Evolutionary conservation across 257 asterid species (phyloP).

Genomic region (Anisodus acutangulus): DNA sequence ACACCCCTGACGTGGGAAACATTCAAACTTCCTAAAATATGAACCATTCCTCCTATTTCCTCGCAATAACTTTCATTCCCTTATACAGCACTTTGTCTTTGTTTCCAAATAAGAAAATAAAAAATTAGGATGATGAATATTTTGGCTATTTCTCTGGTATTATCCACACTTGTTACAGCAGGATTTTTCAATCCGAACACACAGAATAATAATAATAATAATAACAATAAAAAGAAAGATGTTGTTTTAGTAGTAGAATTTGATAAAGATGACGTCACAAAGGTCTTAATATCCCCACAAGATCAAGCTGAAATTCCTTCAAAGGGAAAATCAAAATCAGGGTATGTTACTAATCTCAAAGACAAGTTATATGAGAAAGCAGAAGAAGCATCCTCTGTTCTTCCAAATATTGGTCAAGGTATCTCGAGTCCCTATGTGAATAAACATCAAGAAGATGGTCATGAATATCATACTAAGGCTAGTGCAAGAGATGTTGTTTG

Average conservation of each 20-base stretch:
- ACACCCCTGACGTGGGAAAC: not conserved
- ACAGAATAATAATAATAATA: not conserved
- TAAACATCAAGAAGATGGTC: not conserved
- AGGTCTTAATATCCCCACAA: constrained; percentile 41
- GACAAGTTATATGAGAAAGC: constrained; percentile 35
- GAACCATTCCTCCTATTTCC: constrained; percentile 9
- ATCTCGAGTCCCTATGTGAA: not conserved
- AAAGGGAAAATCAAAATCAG: not conserved
- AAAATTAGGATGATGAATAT: constrained; percentile 37
- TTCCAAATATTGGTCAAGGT: constrained; percentile 29
- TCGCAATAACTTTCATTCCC: not conserved
- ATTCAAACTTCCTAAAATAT: not conserved
- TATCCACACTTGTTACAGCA: constrained; percentile 38
- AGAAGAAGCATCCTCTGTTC: constrained; percentile 25
- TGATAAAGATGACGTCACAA: constrained; percentile 36
- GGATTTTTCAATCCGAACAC: constrained; percentile 34
- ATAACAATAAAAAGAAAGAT: constrained; percentile 12
- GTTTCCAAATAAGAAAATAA: not conserved
- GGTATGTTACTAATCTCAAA: constrained; percentile 19
- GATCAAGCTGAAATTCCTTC: constrained; percentile 6
- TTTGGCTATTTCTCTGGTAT: constrained; percentile 40
- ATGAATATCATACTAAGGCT: not conserved
- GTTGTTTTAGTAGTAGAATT: constrained; percentile 49
- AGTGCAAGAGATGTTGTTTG: constrained; percentile 39
- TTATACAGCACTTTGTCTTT: not conserved